Evolutionary conservation across 108 stramenopile species (phyloP), one percentile per base, ranked within the genome.

Genomic region (Nitzschia inconspicua): DNA sequence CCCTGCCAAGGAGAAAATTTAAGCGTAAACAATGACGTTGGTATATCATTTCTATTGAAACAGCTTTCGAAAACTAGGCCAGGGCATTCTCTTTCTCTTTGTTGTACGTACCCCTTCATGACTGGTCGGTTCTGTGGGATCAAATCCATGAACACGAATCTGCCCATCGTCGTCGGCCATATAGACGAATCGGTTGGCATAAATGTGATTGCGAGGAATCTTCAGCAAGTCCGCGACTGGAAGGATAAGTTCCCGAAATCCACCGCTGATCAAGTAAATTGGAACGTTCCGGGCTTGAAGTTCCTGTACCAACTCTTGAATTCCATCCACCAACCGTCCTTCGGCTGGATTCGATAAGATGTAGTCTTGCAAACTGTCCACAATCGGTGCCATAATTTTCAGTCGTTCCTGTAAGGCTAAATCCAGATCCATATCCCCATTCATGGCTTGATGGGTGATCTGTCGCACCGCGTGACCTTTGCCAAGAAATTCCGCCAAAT

Each of bases 151-250:
- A 4, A 56, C 54, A 3, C 54, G 30, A 36, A 56, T 56, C 10
- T 16, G 5, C 9, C n/a, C 10, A 47, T 11, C 44, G 22, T 56
- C 54, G 23, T 56, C 54, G 3, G 54, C 31, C 54, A 32, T 32
- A 18, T 56, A 56, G 14, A 36, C 54, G 23, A 56, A 56, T 3
- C 54, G 54, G 18, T 56, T 56, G 30, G 54, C 54, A 56, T 22
- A 56, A 19, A 56, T 56, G 36, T 56, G n/a, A 7, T 56, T 35
- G 22, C 54, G 54, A 3, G 54, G 54, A 56, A 56, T 56, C 4
- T 37, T 37, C 4, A 56, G 36, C n/a, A 37, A 23, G 37, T 56
- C 54, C 34, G 54, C 54, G 3, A 56, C 34, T 3, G 54, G 54
- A 14, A 56, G 31, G 19, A 56, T 56, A 7, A 56, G 34, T 18